These are phyloP conservation scores for Melampsora americana DNA, from an alignment of 1,284 basidiomycete species.

Conservation along the genomic window DNA sequence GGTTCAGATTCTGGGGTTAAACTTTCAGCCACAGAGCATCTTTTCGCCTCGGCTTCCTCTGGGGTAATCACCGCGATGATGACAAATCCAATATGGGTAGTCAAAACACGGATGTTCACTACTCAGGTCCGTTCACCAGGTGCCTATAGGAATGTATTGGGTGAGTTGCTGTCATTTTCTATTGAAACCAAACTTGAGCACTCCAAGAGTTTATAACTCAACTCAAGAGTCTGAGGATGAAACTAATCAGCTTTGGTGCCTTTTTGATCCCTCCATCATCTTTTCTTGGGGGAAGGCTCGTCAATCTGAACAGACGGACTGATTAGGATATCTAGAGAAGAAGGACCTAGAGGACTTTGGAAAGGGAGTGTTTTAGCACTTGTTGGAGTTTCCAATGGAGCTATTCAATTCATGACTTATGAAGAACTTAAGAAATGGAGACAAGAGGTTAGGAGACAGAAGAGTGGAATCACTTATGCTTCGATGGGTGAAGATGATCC, in stretches of 20 bases:
- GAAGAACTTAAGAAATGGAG: conserved; percentile 91
- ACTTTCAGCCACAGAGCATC: conserved; percentile 73
- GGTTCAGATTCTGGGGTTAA: conserved; percentile 58
- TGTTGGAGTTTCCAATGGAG: conserved; percentile 90
- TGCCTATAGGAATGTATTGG: conserved; percentile 73
- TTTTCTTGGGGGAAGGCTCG: too few relatives aligned
- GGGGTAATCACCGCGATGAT: conserved; percentile 87
- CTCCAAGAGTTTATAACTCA: conserved; percentile 5
- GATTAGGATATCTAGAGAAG: conserved; percentile 58
- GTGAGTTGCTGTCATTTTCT: conserved; percentile 59
- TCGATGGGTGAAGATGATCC: conserved; percentile 64
- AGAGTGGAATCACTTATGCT: conserved; percentile 61
- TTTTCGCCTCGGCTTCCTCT: conserved; percentile 78
- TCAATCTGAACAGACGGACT: conserved; percentile 66
- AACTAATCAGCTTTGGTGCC: too few relatives aligned
- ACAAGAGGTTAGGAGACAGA: conserved; percentile 69
- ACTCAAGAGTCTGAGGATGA: too few relatives aligned
- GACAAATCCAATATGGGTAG: conserved; percentile 98
- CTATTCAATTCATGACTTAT: conserved; percentile 93
- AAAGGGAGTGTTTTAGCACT: conserved; percentile 84
- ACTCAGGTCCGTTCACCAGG: conserved; percentile 65
- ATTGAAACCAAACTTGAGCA: not conserved
- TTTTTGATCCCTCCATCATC: not conserved
- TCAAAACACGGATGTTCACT: conserved; percentile 96
- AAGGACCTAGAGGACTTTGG: conserved; percentile 79